Evolutionary conservation across 2,329 filamentous ascomycete species (phyloP).

Genomic region (Alternaria tenuissima): DNA sequence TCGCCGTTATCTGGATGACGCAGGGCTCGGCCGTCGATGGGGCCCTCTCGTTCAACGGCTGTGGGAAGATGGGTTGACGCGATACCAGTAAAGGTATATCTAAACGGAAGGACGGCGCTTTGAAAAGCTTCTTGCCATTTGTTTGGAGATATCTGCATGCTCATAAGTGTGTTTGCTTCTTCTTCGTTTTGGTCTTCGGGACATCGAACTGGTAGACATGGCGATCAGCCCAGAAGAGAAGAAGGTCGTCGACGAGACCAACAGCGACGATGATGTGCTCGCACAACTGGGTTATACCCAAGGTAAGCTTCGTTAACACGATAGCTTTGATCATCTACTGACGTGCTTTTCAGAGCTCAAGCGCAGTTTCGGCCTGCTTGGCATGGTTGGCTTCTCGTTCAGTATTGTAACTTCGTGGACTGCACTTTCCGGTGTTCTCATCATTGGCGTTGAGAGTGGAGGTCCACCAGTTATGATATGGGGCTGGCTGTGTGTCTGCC

Average conservation of each 20-base stretch:
- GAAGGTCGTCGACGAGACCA: slow-evolving; percentile 32
- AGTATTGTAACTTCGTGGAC: slow-evolving; percentile 67
- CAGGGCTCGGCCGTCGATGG: slow-evolving; percentile 1
- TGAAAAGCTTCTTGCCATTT: background rate
- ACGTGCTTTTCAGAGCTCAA: slow-evolving; percentile 59
- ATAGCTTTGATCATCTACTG: background rate
- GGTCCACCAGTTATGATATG: slow-evolving; percentile 68
- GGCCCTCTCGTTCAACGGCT: background rate
- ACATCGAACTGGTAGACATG: slow-evolving; percentile 9
- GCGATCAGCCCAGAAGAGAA: slow-evolving; percentile 27
- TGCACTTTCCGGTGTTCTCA: slow-evolving; percentile 64
- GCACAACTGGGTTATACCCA: slow-evolving; percentile 54
- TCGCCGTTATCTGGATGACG: slow-evolving; percentile 18
- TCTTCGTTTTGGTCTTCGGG: background rate
- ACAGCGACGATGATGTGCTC: slow-evolving; percentile 51
- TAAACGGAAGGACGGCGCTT: background rate
- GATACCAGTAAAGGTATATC: slow-evolving; percentile 17
- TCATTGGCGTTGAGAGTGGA: slow-evolving; percentile 63
- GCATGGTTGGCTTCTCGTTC: slow-evolving; percentile 68
- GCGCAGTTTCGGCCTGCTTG: slow-evolving; percentile 63
- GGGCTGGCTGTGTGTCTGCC: slow-evolving; percentile 63
- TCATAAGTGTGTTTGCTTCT: background rate
- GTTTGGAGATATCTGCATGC: background rate
- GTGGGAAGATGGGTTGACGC: slow-evolving; percentile 10
- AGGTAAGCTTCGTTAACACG: slow-evolving; percentile 25